These are phyloP conservation scores for Tuber microsphaerosporum DNA, from an alignment of 495 filamentous ascomycete species.

Conservation along the genomic window DNA sequence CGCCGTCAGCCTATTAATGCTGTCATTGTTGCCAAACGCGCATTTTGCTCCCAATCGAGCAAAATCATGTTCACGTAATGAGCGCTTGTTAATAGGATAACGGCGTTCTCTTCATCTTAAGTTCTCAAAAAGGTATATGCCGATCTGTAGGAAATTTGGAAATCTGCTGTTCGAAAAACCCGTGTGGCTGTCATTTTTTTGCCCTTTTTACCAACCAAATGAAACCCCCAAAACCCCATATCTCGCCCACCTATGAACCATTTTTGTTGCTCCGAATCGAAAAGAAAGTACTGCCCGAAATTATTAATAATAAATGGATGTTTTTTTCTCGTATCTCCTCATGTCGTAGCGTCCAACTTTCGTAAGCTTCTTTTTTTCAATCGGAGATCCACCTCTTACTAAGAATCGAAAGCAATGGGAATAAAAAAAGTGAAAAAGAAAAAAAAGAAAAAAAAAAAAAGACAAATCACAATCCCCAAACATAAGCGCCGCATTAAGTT, in stretches of 20 bases:
- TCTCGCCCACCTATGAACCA: not conserved
- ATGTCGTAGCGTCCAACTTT: conserved; percentile 36
- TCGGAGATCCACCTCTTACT: conserved; percentile 30
- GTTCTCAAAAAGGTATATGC: not conserved
- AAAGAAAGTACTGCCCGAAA: conserved; percentile 30
- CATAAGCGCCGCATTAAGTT: conserved; percentile 40
- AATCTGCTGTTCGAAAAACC: not conserved
- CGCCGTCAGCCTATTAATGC: not conserved
- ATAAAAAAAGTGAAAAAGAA: not conserved
- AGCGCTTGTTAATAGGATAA: not conserved
- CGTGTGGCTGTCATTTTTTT: not conserved
- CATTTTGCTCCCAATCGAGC: conserved; percentile 1
- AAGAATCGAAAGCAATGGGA: conserved; percentile 24
- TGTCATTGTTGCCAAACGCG: not conserved
- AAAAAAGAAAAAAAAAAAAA: conserved; percentile 18
- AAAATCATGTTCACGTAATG: not conserved
- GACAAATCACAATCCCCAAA: conserved; percentile 37
- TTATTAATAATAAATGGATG: conserved; percentile 35
- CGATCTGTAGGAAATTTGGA: not conserved
- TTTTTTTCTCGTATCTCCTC: conserved; percentile 35
- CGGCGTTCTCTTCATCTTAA: not conserved
- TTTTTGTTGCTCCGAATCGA: conserved; percentile 23
- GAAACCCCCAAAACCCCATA: conserved; percentile 12
- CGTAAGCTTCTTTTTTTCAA: conserved; percentile 34
- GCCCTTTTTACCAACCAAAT: not conserved